Conservation (phyloP, 1,284 basidiomycete genomes). For the Fomitopsis schrenkii region DNA sequence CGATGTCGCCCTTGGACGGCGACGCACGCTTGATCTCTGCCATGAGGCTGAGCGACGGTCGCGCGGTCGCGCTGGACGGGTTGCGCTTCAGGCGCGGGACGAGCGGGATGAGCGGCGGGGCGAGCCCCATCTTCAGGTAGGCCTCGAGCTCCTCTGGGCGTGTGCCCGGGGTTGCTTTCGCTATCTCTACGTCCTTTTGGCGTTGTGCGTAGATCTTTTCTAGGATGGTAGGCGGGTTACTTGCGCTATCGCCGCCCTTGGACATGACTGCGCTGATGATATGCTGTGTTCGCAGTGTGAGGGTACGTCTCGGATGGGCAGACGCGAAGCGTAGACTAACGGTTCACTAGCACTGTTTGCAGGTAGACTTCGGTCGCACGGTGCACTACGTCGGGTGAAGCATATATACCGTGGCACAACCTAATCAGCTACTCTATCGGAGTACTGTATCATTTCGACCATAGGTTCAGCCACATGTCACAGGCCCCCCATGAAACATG, state of each 20-base stretch:
- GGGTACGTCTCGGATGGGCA: constrained; percentile 83
- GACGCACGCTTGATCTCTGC: constrained; percentile 96
- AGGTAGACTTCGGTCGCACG: background rate
- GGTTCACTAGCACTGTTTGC: constrained; percentile 54
- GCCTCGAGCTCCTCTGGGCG: constrained; percentile 65
- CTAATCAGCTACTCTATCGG: background rate
- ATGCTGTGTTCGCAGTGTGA: constrained; percentile 39
- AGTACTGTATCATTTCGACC: no score
- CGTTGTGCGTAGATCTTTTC: constrained; percentile 67
- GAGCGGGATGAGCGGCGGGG: constrained; percentile 77
- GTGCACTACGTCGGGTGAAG: background rate
- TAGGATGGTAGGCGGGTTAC: constrained; percentile 71
- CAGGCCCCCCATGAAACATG: no score
- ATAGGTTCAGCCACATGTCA: no score
- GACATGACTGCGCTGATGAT: background rate
- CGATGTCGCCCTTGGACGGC: constrained; percentile 89
- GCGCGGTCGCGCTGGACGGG: constrained; percentile 10
- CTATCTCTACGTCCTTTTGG: constrained; percentile 49
- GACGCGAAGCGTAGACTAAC: constrained; percentile 82
- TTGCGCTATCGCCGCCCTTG: constrained; percentile 7
- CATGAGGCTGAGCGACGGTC: constrained; percentile 60
- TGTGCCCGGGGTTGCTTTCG: constrained; percentile 66
- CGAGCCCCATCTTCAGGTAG: constrained; percentile 72
- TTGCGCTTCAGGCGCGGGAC: constrained; percentile 56
- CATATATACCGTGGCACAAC: background rate